Base-by-base conservation (phyloP, 2,329 filamentous ascomycete species). In the Hymenoscyphus albidus region DNA sequence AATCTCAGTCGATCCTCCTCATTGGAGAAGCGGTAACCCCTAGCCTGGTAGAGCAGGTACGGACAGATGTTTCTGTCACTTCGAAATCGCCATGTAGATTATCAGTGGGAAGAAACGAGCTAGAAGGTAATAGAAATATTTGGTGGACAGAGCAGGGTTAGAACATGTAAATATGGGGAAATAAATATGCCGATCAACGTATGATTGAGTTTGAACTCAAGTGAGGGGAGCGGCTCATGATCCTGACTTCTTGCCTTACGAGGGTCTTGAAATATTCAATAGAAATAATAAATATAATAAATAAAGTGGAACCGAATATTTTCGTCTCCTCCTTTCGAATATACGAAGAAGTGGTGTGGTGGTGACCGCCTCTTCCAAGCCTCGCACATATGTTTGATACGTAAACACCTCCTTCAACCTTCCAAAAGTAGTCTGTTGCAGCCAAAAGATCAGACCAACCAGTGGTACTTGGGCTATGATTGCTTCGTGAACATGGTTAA, bases 21-120 rank as follows among this genome's bases (percentile, higher is more conserved):
- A 70, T 70, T 14, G 67, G 59, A 10, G 67, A 70, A 40, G 67
- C 69, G 67, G 67, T 70, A 5, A 59, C 69, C 16, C 68, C 68
- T 32, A 61, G 60, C 4, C 40, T 55, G 1, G 60, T 4, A 48
- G 58, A 1, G 61, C 61, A 35, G 59, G 59, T 4, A 51, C 57
- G 2, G 62, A 70, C 54, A 65, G 60, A 39, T 61, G 57, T 6
- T 56, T 65, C 2, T 65, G 61, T 40, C 64, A 62, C 62, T 59
- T 69, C 63, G 67, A 70, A 62, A 58, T 69, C 16, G 62, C 48
- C 58, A 70, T 70, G 67, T 39, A 68, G 7, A 61, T 64, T 27
- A 65, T 70, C 27, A 63, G 64, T 13, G 65, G 67, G 4, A 68
- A 65, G 27, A 67, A 70, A 38, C 42, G 69, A 27, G 65, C 62